Evolutionary conservation across 2,329 filamentous ascomycete species (phyloP), one percentile per base, ranked within the genome.

Genomic region (Diaporthe sp.): DNA sequence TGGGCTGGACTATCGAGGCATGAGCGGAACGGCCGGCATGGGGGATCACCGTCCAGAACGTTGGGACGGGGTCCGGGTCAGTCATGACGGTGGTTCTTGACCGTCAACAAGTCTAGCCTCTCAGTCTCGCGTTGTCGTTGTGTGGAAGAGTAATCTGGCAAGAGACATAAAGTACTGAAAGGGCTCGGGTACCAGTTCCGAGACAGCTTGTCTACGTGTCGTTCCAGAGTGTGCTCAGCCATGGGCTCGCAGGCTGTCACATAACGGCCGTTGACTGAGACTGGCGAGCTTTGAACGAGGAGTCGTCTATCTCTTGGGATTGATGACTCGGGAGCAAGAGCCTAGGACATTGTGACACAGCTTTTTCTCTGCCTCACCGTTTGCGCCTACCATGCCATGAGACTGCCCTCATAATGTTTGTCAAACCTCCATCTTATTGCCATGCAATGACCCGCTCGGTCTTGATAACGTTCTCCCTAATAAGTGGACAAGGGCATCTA

Each of bases 11-110:
- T 34, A 42, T 25, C 22, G 46, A 55, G 65, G 49, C 49, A 69
- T 22, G 49, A 69, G 49, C 65, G 65, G 65, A 15, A 68, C 46
- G 65, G 65, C 65, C 65, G 46, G 65, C 13, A 28, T 17, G 3
- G 31, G 39, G 31, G 46, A 68, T 34, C 22, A 55, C n/a, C 65
- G 61, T 65, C 28, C 2, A 34, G 15, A 34, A 10, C 28, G 53
- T 5, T 13, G 15, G 6, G 1, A 62, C 4, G n/a, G 42, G 17
- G 17, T 19, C n/a, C 25, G 4, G 59, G 28, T 39, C 31, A 19
- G 28, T 34, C 12, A 46, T 19, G 31, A 53, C 62, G 46, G 28
- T 3, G 12, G 22, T 39, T 6, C 25, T 25, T 25, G 31, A 12
- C 34, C 12, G 49, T 28, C 34, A 19, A 42, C 7, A 28, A 7